These are phyloP conservation scores for Leishmania lainsoni DNA, from an alignment of 208 protist species.

Conservation along the genomic window DNA sequence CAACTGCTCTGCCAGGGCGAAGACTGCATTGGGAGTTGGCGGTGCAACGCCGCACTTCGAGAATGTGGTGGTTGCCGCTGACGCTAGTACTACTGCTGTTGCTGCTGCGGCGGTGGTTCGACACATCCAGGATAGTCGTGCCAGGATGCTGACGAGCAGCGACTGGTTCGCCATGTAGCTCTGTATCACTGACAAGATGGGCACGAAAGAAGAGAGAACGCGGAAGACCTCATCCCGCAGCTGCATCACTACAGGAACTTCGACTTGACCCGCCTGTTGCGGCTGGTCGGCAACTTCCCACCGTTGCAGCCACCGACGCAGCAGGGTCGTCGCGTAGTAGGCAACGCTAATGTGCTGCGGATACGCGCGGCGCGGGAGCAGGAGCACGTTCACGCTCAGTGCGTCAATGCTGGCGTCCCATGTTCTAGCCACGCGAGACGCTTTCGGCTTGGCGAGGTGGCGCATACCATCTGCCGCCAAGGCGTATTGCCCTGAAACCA, in stretches of 20 bases:
- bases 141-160: constrained; percentile 39
- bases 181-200: constrained; percentile 38
- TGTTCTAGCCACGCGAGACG: neutral
- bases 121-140: constrained; percentile 29
- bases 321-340: constrained; percentile 24
- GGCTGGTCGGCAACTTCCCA: constrained; percentile 24
- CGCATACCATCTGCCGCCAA: constrained; percentile 40
- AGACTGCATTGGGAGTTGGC: constrained; percentile 3
- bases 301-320: constrained; percentile 31
- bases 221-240: constrained; percentile 12
- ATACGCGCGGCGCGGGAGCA: constrained; percentile 49
- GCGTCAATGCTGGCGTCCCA: neutral
- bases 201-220: constrained; percentile 35
- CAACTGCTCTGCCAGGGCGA: constrained; percentile 52
- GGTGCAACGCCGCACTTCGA: neutral
- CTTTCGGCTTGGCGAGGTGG: constrained; percentile 22
- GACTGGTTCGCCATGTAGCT: constrained; percentile 53
- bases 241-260: neutral
- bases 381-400: constrained; percentile 60
- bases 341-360: constrained; percentile 38
- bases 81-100: neutral
- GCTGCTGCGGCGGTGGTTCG: neutral
- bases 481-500: constrained; percentile 44
- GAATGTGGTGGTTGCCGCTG: neutral
- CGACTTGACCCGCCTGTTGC: neutral